Evolutionary conservation across 106 monocot species (phyloP).

Genomic region (Dendrobium huoshanense): DNA sequence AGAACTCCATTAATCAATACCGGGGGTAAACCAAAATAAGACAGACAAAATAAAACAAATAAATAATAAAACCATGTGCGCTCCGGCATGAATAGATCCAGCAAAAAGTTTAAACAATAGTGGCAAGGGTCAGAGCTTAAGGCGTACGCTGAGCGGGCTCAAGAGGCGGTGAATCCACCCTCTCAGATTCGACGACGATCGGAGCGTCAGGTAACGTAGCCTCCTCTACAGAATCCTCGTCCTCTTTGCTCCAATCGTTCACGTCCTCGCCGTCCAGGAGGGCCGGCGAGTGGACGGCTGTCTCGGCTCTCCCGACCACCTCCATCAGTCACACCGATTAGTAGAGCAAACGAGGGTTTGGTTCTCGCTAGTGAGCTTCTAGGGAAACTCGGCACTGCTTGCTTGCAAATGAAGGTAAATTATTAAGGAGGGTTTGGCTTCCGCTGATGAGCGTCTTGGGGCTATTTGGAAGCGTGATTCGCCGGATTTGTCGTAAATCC

Average conservation of each 20-base stretch:
- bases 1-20: background rate
- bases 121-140: background rate
- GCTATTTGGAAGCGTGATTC: no score
- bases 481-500: no score
- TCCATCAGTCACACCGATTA: background rate
- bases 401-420: no score
- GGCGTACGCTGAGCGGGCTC: background rate
- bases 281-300: background rate
- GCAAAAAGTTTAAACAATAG: background rate
- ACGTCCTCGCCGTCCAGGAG: background rate
- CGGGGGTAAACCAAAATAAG: background rate
- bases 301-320: slow-evolving; percentile 1
- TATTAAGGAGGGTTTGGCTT: no score
- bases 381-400: background rate
- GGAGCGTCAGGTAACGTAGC: background rate
- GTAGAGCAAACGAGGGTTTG: background rate
- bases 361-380: background rate
- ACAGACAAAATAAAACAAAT: background rate
- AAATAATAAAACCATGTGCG: background rate
- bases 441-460: no score
- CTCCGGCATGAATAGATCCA: background rate
- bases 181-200: background rate
- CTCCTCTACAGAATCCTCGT: background rate
- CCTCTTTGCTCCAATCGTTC: slow-evolving; percentile 6
- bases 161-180: background rate